Percentiles rank a stretch among this genome's conserved stretches.
phyloP scores from a whole-genome alignment of 495 filamentous ascomycete genomes.

The Penicillium psychrofluorescens region DNA sequence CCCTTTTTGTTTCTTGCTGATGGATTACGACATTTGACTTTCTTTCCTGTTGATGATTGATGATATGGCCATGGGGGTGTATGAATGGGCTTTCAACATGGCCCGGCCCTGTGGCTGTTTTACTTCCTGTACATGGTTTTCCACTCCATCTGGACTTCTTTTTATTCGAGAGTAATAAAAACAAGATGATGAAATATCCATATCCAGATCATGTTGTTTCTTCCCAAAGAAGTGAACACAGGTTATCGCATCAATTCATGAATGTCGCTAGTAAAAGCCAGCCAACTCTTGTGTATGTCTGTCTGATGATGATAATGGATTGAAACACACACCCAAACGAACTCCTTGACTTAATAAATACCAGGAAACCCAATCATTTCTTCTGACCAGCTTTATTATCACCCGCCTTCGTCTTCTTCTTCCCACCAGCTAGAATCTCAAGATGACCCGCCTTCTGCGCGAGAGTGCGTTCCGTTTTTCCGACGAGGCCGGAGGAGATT shows the following conservation, averaged over 20 bases:
- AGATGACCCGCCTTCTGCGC: constrained; percentile 67
- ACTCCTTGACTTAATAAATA: background rate
- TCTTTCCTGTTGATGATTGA: constrained; percentile 15
- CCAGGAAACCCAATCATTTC: constrained; percentile 6
- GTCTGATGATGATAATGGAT: no score
- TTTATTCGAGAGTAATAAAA: background rate
- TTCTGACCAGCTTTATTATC: constrained; percentile 10
- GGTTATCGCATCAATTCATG: constrained; percentile 23
- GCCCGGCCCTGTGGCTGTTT: background rate
- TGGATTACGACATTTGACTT: constrained; percentile 10
- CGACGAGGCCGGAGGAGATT: constrained; percentile 54
- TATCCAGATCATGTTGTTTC: no score
- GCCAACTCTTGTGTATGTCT: no score
- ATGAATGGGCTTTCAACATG: background rate
- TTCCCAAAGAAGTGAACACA: constrained; percentile 7
- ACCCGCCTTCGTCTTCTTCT: constrained; percentile 35
- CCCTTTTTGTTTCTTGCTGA: constrained; percentile 23
- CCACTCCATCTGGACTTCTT: background rate
- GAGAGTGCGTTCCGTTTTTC: constrained; percentile 58
- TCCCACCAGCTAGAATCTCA: constrained; percentile 59
- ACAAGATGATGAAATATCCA: background rate
- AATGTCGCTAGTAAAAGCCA: constrained; percentile 2
- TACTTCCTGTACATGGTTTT: constrained; percentile 8
- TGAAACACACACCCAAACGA: background rate
- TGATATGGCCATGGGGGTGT: constrained; percentile 5